Conservation (phyloP, 2,329 filamentous ascomycete species). For the Arthrobotrys musiformis region DNA sequence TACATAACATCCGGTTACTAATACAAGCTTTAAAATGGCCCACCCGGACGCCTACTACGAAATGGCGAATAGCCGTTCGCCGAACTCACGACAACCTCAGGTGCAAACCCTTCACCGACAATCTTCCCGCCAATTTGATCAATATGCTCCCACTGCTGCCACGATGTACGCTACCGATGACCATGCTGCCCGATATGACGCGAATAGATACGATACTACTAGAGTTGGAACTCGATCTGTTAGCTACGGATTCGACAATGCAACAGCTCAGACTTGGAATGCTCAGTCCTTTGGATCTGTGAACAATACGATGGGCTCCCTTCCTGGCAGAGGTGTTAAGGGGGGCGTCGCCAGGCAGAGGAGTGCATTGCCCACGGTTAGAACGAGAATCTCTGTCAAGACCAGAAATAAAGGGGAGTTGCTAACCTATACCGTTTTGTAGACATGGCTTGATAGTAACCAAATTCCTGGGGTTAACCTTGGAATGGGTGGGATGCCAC, state of each 20-base stretch:
- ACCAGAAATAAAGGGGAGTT: background rate
- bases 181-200: slow-evolving; percentile 66
- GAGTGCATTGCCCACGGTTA: slow-evolving; percentile 59
- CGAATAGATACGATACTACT: slow-evolving; percentile 68
- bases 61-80: slow-evolving; percentile 61
- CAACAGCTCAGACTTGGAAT: slow-evolving; percentile 80
- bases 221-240: slow-evolving; percentile 72
- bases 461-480: slow-evolving; percentile 62
- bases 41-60: slow-evolving; percentile 59
- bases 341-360: slow-evolving; percentile 58
- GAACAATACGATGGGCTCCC: slow-evolving; percentile 71
- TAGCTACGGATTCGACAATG: slow-evolving; percentile 74
- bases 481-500: slow-evolving; percentile 61
- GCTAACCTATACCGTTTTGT: slow-evolving; percentile 25
- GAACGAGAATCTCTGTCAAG: slow-evolving; percentile 3
- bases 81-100: slow-evolving; percentile 56
- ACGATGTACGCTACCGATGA: slow-evolving; percentile 78
- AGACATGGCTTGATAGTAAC: slow-evolving; percentile 60
- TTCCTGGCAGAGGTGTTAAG: slow-evolving; percentile 66
- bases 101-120: slow-evolving; percentile 74
- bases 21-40: slow-evolving; percentile 30
- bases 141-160: slow-evolving; percentile 72
- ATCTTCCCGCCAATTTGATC: slow-evolving; percentile 81
- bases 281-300: slow-evolving; percentile 76
- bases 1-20: background rate